Evolutionary conservation across 805 yeast genomes (phyloP).

Genomic region (Torulaspora gathmanii): DNA sequence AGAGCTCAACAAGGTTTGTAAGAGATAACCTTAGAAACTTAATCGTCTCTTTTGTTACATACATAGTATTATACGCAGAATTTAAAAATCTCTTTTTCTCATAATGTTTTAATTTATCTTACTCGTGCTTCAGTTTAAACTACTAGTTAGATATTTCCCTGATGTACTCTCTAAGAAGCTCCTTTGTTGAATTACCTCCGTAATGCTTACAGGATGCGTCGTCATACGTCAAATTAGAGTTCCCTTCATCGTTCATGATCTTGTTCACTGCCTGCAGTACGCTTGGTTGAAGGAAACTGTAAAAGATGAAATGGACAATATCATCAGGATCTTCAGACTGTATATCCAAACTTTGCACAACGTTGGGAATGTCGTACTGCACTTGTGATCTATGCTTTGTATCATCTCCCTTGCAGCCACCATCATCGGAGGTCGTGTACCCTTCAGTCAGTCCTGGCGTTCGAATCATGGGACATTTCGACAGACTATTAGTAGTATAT

Average conservation of each 20-base stretch:
- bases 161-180: constrained; percentile 42
- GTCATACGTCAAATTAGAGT: constrained; percentile 31
- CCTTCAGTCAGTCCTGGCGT: constrained; percentile 50
- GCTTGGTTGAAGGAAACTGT: constrained; percentile 63
- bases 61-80: constrained; percentile 20
- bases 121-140: not conserved
- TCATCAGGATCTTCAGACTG: constrained; percentile 22
- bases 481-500: not conserved
- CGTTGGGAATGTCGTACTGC: constrained; percentile 69
- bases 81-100: constrained; percentile 15
- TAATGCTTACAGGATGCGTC: constrained; percentile 37
- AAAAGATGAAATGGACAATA: constrained; percentile 67
- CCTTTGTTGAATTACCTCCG: constrained; percentile 43
- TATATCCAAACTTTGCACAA: constrained; percentile 47
- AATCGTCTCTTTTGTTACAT: constrained; percentile 17
- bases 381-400: constrained; percentile 58
- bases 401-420: constrained; percentile 86
- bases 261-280: constrained; percentile 43
- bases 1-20: constrained; percentile 71
- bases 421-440: constrained; percentile 77
- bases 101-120: not conserved
- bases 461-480: constrained; percentile 25
- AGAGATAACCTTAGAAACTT: constrained; percentile 18
- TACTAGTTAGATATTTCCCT: constrained; percentile 5
- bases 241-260: constrained; percentile 7